Conservation (phyloP, 345 rosid species). For the Dipteronia sinensis region DNA sequence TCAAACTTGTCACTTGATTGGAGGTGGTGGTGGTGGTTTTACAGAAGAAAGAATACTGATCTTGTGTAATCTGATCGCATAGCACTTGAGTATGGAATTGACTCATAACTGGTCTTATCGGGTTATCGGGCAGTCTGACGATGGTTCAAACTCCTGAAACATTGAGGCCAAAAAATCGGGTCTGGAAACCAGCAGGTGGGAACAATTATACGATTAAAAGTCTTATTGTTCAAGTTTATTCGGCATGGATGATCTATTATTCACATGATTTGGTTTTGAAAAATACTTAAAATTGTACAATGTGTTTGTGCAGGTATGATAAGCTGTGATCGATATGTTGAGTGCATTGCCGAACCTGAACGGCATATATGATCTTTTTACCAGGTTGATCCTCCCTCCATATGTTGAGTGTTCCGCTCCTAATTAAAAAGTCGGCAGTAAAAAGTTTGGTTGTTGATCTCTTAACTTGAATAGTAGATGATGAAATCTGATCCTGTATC, state of each 20-base stretch:
- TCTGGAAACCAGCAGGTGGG: conserved; percentile 43
- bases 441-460: conserved; percentile 25
- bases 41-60: conserved; percentile 20
- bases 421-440: not conserved
- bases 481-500: conserved; percentile 9
- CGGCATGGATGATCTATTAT: not conserved
- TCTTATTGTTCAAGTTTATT: not conserved
- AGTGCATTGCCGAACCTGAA: conserved; percentile 10
- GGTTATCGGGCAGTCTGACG: conserved; percentile 34
- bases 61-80: conserved; percentile 14
- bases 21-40: conserved; percentile 24
- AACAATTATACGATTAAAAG: not conserved
- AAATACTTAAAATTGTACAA: not conserved
- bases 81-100: conserved; percentile 27
- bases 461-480: conserved; percentile 21
- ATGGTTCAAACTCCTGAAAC: conserved; percentile 35
- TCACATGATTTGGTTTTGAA: not conserved
- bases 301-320: conserved; percentile 29
- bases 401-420: conserved; percentile 26
- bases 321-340: conserved; percentile 20
- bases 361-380: conserved; percentile 17
- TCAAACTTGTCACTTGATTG: conserved; percentile 23
- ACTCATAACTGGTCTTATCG: conserved; percentile 28
- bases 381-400: conserved; percentile 34
- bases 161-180: conserved; percentile 24